These are phyloP conservation scores for Mortierella sp. DNA, from an alignment of 371 early-diverging fungal genomes.

Conservation along the genomic window DNA sequence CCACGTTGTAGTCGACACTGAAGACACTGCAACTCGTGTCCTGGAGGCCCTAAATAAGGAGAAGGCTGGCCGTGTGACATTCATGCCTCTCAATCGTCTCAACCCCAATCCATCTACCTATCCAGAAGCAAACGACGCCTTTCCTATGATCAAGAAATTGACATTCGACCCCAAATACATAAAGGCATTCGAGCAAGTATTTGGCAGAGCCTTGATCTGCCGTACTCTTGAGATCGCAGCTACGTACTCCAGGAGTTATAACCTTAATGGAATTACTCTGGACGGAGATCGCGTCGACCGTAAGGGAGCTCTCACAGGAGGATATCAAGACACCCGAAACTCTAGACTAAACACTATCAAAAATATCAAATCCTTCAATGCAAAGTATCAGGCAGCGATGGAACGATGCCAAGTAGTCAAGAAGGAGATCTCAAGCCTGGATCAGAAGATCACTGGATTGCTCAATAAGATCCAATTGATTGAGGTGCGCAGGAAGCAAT, in stretches of 20 bases:
- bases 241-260: conserved; percentile 80
- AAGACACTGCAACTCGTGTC: conserved; percentile 87
- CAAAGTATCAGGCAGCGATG: conserved; percentile 64
- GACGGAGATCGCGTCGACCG: conserved; percentile 96
- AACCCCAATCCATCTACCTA: conserved; percentile 69
- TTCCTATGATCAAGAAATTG: conserved; percentile 85
- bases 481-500: conserved; percentile 64
- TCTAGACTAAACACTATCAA: conserved; percentile 85
- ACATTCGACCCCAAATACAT: conserved; percentile 74
- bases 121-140: conserved; percentile 83
- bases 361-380: conserved; percentile 56
- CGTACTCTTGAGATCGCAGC: conserved; percentile 88
- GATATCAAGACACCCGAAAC: conserved; percentile 82
- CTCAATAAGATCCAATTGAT: conserved; percentile 64
- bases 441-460: conserved; percentile 78
- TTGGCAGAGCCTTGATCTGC: conserved; percentile 92
- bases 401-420: conserved; percentile 61
- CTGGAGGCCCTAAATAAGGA: conserved; percentile 82
- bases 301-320: conserved; percentile 95
- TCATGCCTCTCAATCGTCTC: conserved; percentile 97
- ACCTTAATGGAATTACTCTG: conserved; percentile 89
- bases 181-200: conserved; percentile 89
- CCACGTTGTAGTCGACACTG: conserved; percentile 97
- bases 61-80: conserved; percentile 91
- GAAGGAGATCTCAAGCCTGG: conserved; percentile 65